Conservation (phyloP, 2,329 filamentous ascomycete genomes). For the Scolecobasidium constrictum region DNA sequence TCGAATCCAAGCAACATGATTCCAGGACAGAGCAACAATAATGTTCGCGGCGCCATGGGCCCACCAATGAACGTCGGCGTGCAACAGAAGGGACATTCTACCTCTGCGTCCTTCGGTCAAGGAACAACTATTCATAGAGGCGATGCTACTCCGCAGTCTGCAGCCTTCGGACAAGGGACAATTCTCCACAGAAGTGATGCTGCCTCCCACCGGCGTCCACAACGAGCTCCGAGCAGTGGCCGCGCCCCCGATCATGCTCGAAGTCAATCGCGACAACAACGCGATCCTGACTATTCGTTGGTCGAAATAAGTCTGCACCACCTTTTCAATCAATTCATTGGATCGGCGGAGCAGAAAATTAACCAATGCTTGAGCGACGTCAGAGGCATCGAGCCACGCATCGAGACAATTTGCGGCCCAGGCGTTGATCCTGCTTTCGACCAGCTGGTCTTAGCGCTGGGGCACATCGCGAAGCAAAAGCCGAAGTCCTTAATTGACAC, state of each 20-base stretch:
- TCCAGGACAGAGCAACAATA: neutral
- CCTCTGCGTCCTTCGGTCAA: slow-evolving; percentile 6
- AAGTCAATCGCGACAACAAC: slow-evolving; percentile 50
- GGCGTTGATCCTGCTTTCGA: slow-evolving; percentile 85
- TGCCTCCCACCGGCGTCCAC: slow-evolving; percentile 23
- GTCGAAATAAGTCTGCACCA: slow-evolving; percentile 86
- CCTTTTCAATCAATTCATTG: slow-evolving; percentile 93
- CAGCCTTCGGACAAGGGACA: slow-evolving; percentile 4
- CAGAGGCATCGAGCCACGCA: slow-evolving; percentile 68
- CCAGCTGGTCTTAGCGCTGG: slow-evolving; percentile 83
- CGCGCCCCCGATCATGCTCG: slow-evolving; percentile 45
- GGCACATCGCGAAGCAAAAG: slow-evolving; percentile 87
- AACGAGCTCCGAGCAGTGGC: slow-evolving; percentile 31
- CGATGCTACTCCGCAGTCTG: neutral
- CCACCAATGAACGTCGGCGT: neutral
- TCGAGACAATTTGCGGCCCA: slow-evolving; percentile 83
- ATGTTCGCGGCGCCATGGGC: neutral
- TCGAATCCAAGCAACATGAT: neutral
- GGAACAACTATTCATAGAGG: neutral
- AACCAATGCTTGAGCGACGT: slow-evolving; percentile 74
- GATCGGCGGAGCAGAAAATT: slow-evolving; percentile 92
- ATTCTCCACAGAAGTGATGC: neutral
- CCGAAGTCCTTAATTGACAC: slow-evolving; percentile 93
- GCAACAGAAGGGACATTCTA: slow-evolving; percentile 6
- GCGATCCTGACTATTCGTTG: slow-evolving; percentile 62